Evolutionary conservation across 2,329 filamentous ascomycete species (phyloP).

Genomic region (Mycocentrospora acerina): DNA sequence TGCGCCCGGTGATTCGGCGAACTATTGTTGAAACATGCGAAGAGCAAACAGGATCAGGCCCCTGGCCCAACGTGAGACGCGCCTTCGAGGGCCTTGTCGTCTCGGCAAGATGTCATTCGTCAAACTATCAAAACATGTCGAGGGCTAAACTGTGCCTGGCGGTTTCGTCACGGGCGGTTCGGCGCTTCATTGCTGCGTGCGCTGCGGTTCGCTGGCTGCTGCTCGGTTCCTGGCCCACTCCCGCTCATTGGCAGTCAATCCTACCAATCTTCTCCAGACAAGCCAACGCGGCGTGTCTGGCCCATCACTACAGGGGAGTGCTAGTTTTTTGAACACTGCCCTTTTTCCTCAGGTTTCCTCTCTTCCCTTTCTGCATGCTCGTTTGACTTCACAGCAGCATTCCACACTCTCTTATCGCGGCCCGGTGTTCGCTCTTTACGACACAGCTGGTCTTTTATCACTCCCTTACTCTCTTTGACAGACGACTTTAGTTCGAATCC

Average conservation of each 20-base stretch:
- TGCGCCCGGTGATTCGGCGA: too few relatives aligned
- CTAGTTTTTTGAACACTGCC: slow-evolving; percentile 26
- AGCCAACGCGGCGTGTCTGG: slow-evolving; percentile 23
- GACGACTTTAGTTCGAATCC: slow-evolving; percentile 25
- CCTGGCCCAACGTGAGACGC: slow-evolving; percentile 29
- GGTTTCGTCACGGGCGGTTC: slow-evolving; percentile 9
- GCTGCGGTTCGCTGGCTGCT: slow-evolving; percentile 20
- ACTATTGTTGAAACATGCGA: background rate
- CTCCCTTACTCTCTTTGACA: slow-evolving; percentile 45
- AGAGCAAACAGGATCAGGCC: background rate
- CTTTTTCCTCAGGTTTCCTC: slow-evolving; percentile 25
- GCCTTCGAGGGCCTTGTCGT: slow-evolving; percentile 18
- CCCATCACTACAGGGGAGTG: slow-evolving; percentile 12
- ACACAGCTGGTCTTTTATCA: slow-evolving; percentile 34
- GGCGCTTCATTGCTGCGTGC: slow-evolving; percentile 5
- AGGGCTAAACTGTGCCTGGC: slow-evolving; percentile 16
- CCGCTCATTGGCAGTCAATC: slow-evolving; percentile 19
- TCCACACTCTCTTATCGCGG: slow-evolving; percentile 30
- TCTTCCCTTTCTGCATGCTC: slow-evolving; percentile 30
- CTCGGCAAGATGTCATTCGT: slow-evolving; percentile 17
- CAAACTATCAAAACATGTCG: slow-evolving; percentile 14
- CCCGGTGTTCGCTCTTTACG: slow-evolving; percentile 46
- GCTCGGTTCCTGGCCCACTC: slow-evolving; percentile 20
- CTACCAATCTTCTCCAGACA: slow-evolving; percentile 32
- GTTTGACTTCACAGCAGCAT: slow-evolving; percentile 27